A percentile compares a stretch with the other conserved stretches of the same genome.
phyloP scores from a whole-genome alignment of 2,329 filamentous ascomycete genomes.

The Cladobotryum mycophilum region DNA sequence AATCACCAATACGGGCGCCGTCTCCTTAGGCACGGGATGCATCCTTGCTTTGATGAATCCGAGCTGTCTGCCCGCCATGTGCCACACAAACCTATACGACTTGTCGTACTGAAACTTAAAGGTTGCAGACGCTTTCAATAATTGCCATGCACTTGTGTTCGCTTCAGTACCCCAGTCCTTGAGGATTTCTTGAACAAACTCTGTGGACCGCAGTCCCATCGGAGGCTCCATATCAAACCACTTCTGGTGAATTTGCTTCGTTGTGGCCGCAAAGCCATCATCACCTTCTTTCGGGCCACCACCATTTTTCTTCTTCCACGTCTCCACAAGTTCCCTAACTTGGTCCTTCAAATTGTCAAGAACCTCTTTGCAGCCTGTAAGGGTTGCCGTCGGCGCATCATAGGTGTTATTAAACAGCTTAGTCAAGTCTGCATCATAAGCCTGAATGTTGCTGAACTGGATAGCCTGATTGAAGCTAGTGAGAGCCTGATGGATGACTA shows the following conservation, averaged over 20 bases:
- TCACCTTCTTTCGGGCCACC: background rate
- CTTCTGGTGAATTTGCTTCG: constrained; percentile 31
- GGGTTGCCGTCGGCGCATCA: constrained; percentile 23
- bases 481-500: constrained; percentile 33
- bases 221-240: constrained; percentile 39
- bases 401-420: constrained; percentile 24
- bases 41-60: constrained; percentile 39
- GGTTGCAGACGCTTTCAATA: constrained; percentile 44
- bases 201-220: constrained; percentile 14
- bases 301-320: constrained; percentile 30
- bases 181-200: constrained; percentile 23
- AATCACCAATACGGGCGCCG: constrained; percentile 26
- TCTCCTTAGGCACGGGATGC: background rate
- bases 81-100: constrained; percentile 35
- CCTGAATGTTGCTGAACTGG: background rate
- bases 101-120: constrained; percentile 34
- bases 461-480: constrained; percentile 23
- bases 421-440: constrained; percentile 14
- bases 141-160: constrained; percentile 36
- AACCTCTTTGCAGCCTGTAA: constrained; percentile 24
- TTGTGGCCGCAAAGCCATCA: constrained; percentile 19
- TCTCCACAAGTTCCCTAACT: constrained; percentile 21
- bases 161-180: constrained; percentile 18
- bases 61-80: constrained; percentile 43
- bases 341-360: constrained; percentile 28